A percentile compares a stretch with the other conserved stretches of the same genome.
Evolutionary conservation across 345 rosid species (phyloP).

Genomic region (Dipteronia sinensis): DNA sequence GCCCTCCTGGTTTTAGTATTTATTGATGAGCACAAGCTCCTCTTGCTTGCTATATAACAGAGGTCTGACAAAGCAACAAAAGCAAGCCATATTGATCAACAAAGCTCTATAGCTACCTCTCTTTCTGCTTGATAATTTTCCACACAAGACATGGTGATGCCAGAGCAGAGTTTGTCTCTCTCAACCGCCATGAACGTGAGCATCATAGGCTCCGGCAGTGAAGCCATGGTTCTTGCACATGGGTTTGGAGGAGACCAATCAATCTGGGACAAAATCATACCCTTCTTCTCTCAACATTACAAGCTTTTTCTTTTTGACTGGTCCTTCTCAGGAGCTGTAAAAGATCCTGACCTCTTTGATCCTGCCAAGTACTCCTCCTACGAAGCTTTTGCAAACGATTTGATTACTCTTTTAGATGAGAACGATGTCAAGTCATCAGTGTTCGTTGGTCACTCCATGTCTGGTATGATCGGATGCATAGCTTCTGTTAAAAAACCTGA

Average conservation of each 20-base stretch:
- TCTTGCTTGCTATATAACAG: conserved; percentile 17
- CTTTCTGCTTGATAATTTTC: neutral
- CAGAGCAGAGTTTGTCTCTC: conserved; percentile 45
- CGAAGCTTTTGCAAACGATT: conserved; percentile 59
- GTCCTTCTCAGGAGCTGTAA: conserved; percentile 66
- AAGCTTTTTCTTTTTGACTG: conserved; percentile 73
- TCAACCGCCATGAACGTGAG: conserved; percentile 63
- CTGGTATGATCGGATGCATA: conserved; percentile 81
- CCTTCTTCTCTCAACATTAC: conserved; percentile 44
- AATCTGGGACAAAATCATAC: conserved; percentile 59
- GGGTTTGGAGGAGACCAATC: conserved; percentile 80
- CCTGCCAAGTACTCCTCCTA: conserved; percentile 57
- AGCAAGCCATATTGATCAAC: neutral
- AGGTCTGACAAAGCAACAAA: neutral
- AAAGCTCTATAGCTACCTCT: neutral
- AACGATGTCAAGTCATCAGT: conserved; percentile 39
- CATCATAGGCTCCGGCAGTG: conserved; percentile 50
- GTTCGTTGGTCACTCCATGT: conserved; percentile 84
- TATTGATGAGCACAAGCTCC: neutral
- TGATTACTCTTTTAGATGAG: conserved; percentile 62
- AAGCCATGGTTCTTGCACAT: conserved; percentile 57
- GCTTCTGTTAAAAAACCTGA: conserved; percentile 77
- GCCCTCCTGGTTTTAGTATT: neutral
- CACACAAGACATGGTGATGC: conserved; percentile 34
- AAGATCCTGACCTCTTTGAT: conserved; percentile 56